These are phyloP conservation scores for Linnemannia zychae DNA, from an alignment of 192 early-diverging fungal species.

Conservation along the genomic window DNA sequence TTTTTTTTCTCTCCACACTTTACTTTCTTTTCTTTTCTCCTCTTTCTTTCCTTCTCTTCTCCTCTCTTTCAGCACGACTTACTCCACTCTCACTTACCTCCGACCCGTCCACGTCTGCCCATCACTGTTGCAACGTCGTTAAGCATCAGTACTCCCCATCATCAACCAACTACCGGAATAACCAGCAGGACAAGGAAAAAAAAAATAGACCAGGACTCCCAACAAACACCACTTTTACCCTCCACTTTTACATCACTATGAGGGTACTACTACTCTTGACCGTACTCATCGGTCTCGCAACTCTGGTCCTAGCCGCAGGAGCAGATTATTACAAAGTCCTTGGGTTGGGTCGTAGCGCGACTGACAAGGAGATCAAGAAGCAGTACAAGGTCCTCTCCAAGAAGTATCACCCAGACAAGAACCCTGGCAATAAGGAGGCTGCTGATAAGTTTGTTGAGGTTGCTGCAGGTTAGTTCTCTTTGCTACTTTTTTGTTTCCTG, in stretches of 20 bases:
- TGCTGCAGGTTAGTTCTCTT: slow-evolving; percentile 71
- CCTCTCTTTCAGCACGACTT: background rate
- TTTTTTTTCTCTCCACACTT: background rate
- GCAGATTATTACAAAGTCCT: slow-evolving; percentile 92
- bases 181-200: background rate
- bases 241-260: background rate
- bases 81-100: background rate
- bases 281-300: slow-evolving; percentile 27
- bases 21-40: background rate
- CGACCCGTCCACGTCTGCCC: background rate
- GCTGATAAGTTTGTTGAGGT: slow-evolving; percentile 92
- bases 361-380: slow-evolving; percentile 91
- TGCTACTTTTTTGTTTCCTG: background rate
- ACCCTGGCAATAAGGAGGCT: slow-evolving; percentile 83
- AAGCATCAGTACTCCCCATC: background rate
- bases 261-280: slow-evolving; percentile 31
- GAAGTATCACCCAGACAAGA: slow-evolving; percentile 91
- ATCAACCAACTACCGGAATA: background rate
- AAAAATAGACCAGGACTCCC: background rate
- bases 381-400: slow-evolving; percentile 92
- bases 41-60: background rate
- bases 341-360: slow-evolving; percentile 83
- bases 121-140: background rate
- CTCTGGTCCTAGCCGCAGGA: slow-evolving; percentile 31
- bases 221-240: background rate